A percentile compares a stretch with the other conserved stretches of the same genome.
Conservation (phyloP, 257 asterid genomes). For the Agastache rugosa region DNA sequence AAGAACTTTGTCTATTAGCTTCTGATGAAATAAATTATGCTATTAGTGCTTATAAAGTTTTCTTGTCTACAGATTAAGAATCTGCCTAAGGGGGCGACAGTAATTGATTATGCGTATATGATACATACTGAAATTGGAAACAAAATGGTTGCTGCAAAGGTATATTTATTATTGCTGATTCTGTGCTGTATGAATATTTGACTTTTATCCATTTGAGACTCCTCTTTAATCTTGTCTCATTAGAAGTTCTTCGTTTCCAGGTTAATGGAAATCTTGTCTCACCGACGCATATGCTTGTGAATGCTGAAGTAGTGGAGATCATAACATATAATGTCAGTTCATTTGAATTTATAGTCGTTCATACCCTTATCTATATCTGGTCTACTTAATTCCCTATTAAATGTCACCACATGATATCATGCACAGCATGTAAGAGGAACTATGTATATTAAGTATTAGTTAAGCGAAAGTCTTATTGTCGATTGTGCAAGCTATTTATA, state of each 20-base stretch:
- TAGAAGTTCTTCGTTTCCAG: conserved; percentile 49
- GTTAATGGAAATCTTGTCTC: conserved; percentile 92
- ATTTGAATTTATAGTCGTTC: conserved; percentile 25
- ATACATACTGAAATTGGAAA: conserved; percentile 91
- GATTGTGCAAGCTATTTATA: background rate
- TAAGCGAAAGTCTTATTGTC: background rate
- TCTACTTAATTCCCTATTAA: conserved; percentile 15
- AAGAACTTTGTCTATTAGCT: conserved; percentile 21
- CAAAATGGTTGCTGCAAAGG: conserved; percentile 97
- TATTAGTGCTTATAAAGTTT: conserved; percentile 28
- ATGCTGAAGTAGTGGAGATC: conserved; percentile 94
- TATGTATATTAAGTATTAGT: background rate
- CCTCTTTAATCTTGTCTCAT: conserved; percentile 26
- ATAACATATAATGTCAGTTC: conserved; percentile 78
- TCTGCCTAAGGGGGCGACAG: conserved; percentile 87
- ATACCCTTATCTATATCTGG: background rate
- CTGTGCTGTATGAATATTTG: conserved; percentile 21
- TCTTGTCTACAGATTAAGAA: conserved; percentile 68
- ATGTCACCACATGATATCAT: background rate
- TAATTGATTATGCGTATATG: conserved; percentile 86
- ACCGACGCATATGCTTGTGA: conserved; percentile 75
- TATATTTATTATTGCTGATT: conserved; percentile 29
- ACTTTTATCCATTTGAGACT: conserved; percentile 9
- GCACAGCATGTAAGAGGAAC: background rate
- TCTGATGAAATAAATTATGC: conserved; percentile 8